Percentiles rank a stretch among this genome's conserved stretches.
Conservation (phyloP, 352 stramenopile species). For the Phytopythium kandeliae region DNA sequence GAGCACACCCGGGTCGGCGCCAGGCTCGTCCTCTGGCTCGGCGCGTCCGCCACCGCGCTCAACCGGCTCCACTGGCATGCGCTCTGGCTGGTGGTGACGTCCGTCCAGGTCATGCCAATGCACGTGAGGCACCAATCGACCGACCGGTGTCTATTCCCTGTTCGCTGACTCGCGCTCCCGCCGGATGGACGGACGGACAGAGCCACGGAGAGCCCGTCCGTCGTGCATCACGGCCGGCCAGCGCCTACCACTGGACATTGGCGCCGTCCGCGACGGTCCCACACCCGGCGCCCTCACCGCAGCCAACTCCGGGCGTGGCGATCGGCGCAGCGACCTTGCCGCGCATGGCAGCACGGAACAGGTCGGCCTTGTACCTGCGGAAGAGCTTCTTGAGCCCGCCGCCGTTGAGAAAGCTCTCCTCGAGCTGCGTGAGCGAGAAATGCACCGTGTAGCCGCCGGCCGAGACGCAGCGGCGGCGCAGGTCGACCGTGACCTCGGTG, state of each 20-base stretch:
- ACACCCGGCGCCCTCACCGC: constrained; percentile 24
- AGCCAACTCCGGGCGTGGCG: constrained; percentile 51
- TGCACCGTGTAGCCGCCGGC: constrained; percentile 52
- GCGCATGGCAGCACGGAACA: constrained; percentile 75
- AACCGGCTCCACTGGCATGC: constrained; percentile 13
- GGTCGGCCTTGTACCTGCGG: constrained; percentile 80
- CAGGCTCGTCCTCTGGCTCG: constrained; percentile 8
- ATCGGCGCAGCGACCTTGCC: constrained; percentile 60
- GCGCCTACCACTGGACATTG: constrained; percentile 20
- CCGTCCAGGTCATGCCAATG: too few species aligned
- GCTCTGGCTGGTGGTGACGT: constrained; percentile 29
- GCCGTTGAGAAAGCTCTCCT: constrained; percentile 78
- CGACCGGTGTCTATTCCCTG: too few species aligned
- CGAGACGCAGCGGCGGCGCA: constrained; percentile 59
- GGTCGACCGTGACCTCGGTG: constrained; percentile 61
- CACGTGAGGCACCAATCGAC: too few species aligned
- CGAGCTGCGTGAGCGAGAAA: constrained; percentile 71
- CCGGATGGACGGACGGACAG: too few species aligned
- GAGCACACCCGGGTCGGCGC: constrained; percentile 6
- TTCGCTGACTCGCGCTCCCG: too few species aligned
- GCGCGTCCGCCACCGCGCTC: constrained; percentile 16
- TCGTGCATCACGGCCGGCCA: too few species aligned
- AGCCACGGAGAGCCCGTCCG: too few species aligned
- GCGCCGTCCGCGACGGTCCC: neutral
- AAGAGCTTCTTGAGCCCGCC: constrained; percentile 72